Base-by-base conservation (phyloP, 768 basidiomycete genomes). In the Rhizopogon vulgaris region DNA sequence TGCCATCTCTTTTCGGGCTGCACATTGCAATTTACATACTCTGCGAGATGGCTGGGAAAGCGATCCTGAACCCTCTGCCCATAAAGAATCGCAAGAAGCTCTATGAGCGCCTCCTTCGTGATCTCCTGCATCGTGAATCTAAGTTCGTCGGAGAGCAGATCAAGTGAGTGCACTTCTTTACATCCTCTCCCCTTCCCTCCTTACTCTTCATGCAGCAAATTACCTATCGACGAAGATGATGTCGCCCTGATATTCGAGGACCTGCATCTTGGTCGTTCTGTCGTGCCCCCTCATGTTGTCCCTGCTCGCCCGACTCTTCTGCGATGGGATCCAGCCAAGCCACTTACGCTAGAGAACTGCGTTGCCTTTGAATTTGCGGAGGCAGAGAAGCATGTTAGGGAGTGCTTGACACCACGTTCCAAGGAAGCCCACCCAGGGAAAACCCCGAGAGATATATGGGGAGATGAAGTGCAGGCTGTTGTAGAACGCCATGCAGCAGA, bases 1-100 rank as follows among this genome's bases (percentile, higher is more conserved):
- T 96, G 7, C 94, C 94, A 0, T 80, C 88, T 2, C 83, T 95
- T 52, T 98, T 99, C 64, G 96, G 94, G 14, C 77, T 98, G 55
- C 79, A 95, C 58, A 85, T 87, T 37, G 89, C 90, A 17, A 90
- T 91, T 0, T 97, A 90, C 63, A 82, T 99, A 52, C 71, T 94
- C 6, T 90, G 89, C 65, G 86, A 86, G 52, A 71, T 97, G 47
- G 90, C 93, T 1, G 87, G 80, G 4, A 90, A 90, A 62, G 87
- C 90, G 0, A 85, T 96, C 48, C 65, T 71, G 40, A 89, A 94
- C 57, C 90, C 93, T 3, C 72, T 95, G 2, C 84, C 93, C 6
- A 83, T 94, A 59, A 94, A 94, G 67, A 84, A 85, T 54, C 80
- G 93, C 42, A 82, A 76, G 62, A 93, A 94, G 67, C 68, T 93